Evolutionary conservation across 352 stramenopile genomes (phyloP), one percentile per base, ranked within the genome.

Genomic region (Pythium pyrilobum): DNA sequence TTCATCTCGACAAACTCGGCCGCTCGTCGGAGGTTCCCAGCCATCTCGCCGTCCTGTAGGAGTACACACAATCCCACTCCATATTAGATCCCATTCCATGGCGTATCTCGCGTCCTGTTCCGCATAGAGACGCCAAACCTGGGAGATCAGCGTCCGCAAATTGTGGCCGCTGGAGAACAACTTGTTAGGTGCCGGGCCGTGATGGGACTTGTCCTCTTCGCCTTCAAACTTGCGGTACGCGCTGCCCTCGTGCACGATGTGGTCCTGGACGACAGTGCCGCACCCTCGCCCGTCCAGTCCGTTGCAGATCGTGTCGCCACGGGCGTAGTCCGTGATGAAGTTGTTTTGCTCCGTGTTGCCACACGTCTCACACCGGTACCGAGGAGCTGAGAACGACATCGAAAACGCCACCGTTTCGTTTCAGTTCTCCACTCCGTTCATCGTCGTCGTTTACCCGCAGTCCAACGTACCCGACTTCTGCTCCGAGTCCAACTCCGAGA

Each of bases 201-300:
- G 96, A 69, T 98, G 96, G 34, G 94, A 98, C 51, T 97, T 96
- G 74, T 98, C 94, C 37, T 96, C 90, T 76, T 98, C 93, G 37
- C 92, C 96, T 72, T 98, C 92, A 75, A 98, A 98, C 67, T 98
- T 98, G 34, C 96, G 83, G 74, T 95, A 98, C 48, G 92, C 86
- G 23, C 85, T 96, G 49, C 96, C 94, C 83, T 98, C 96, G 61
- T 98, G 92, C 67, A 98, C 95, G 29, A 98, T 92, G 50, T 96
- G 93, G 66, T 98, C 94, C 56, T 95, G 86, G 23, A 97, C 91
- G 25, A 98, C 93, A 0, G 85, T 97, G 16, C 96, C 94, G 60
- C 94, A 98, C 37, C 79, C 78, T 38, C 85, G 92, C 33, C 93
- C 84, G 51, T 95, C 84, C 27, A 88, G 48, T 8, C 84, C 84